Base-by-base conservation (phyloP, 495 filamentous ascomycete genomes). In the Alectoria sarmentosa region DNA sequence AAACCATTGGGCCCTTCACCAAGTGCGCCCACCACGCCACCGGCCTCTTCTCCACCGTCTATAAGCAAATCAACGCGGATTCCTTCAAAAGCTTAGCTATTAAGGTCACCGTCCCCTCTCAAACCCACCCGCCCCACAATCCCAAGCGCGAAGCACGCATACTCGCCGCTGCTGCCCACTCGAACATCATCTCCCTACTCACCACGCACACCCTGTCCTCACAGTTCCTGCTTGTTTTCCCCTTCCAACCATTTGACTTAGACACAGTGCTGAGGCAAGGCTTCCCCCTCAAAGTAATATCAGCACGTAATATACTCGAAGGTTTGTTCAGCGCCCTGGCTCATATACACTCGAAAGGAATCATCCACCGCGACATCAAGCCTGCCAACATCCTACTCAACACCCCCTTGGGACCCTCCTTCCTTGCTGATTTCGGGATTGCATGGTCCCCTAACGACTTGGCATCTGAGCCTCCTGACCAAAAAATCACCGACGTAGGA, bases 291-390 rank as follows among this genome's bases (percentile, higher is more conserved):
- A 28, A 21, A 21, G 9, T 0, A 15, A 28, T n/a, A 30, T 49
- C 75, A 83, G 21, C 72, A 72, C 4, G 36, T 68, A 11, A 76
- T 82, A 57, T 77, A 67, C 82, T 95, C 66, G 73, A 70, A 14
- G 84, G 89, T 69, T 69, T 96, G 64, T 91, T 97, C 75, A 73
- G 74, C 21, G 95, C 86, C 10, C 82, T 98, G 14, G 73, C 74
- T 7, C 83, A 90, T 70, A 72, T 95, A 34, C 95, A 98, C 75
- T 65, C 73, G 14, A 74, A 83, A 19, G 85, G 83, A 11, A 90
- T 98, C 60, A 87, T 98, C 67, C 94, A 98, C 74, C 86, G 94
- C 37, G 94, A 98, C 71, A 80, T 98, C 71, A 98, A 98, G 72
- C 92, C 94, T 10, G 88, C 90, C 3, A 95, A 96, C 67, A 83